These are phyloP conservation scores for Lipomyces sp. DNA, from an alignment of 805 yeast genomes.

Conservation along the genomic window DNA sequence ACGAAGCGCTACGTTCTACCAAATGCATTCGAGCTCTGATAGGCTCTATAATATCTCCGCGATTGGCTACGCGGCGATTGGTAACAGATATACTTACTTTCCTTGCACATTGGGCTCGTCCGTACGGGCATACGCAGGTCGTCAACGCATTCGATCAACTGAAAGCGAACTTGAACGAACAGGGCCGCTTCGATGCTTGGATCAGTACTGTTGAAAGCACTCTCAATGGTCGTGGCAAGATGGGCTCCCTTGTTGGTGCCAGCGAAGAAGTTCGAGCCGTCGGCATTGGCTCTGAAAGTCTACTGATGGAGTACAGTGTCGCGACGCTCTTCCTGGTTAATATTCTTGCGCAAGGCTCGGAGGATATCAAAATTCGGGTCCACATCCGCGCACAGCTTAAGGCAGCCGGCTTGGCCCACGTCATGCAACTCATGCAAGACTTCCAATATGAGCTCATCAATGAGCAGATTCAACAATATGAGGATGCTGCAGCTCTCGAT, in stretches of 20 bases:
- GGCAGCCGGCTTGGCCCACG: constrained; percentile 59
- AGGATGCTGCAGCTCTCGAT: constrained; percentile 61
- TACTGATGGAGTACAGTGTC: constrained; percentile 70
- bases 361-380: constrained; percentile 50
- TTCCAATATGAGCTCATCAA: constrained; percentile 63
- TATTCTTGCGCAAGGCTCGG: constrained; percentile 53
- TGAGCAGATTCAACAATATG: constrained; percentile 69
- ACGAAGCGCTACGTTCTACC: constrained; percentile 53
- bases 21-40: constrained; percentile 64
- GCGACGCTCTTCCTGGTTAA: constrained; percentile 73
- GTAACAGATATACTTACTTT: constrained; percentile 78
- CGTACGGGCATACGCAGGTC: constrained; percentile 61
- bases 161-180: constrained; percentile 47
- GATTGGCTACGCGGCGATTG: constrained; percentile 72
- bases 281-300: constrained; percentile 59
- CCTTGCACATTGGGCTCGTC: constrained; percentile 53
- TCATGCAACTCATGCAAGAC: constrained; percentile 57
- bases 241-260: constrained; percentile 93
- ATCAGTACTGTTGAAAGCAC: constrained; percentile 65
- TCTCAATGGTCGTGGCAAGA: constrained; percentile 81
- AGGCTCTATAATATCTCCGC: constrained; percentile 74
- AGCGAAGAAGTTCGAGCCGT: constrained; percentile 72
- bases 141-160: constrained; percentile 57
- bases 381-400: constrained; percentile 64
- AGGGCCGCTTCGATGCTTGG: constrained; percentile 73